Evolutionary conservation across 345 rosid genomes (phyloP).

Genomic region (Bruguiera parviflora): DNA sequence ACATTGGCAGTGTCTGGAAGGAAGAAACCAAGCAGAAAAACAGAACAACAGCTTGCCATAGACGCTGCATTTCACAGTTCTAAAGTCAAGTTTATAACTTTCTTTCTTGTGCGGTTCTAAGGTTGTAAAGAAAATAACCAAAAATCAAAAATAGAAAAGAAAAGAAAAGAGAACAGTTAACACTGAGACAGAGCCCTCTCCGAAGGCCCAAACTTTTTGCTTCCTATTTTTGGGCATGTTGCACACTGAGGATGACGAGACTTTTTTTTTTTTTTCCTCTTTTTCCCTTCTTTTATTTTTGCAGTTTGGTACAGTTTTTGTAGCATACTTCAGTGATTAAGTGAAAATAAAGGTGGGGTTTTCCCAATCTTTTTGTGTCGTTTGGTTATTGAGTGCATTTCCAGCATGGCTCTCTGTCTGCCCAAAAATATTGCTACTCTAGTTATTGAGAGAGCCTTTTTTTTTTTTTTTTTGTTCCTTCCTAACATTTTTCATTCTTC

Average conservation of each 20-base stretch:
- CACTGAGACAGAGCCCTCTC: conserved; percentile 51
- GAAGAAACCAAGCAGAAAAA: conserved; percentile 71
- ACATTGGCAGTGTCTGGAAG: conserved; percentile 63
- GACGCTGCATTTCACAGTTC: conserved; percentile 81
- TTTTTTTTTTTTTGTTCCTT: background rate
- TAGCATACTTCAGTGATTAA: conserved; percentile 11
- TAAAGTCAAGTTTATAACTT: conserved; percentile 17
- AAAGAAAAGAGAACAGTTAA: conserved; percentile 14
- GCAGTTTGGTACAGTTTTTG: conserved; percentile 15
- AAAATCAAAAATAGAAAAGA: background rate
- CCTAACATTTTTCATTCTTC: background rate
- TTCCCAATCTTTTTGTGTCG: too few relatives aligned
- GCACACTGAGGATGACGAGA: conserved; percentile 54
- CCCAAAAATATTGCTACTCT: too few relatives aligned
- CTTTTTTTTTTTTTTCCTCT: conserved; percentile 17
- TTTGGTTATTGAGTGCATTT: too few relatives aligned
- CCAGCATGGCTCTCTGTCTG: background rate
- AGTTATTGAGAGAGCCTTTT: too few relatives aligned
- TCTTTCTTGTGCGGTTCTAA: background rate
- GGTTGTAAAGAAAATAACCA: background rate
- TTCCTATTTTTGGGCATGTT: conserved; percentile 44
- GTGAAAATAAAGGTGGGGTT: background rate
- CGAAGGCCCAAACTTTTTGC: conserved; percentile 46
- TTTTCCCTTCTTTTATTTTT: background rate
- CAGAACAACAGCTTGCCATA: conserved; percentile 57